Evolutionary conservation across 2,329 filamentous ascomycete genomes (phyloP), one percentile per base, ranked within the genome.

Genomic region (Claviceps spartinae): DNA sequence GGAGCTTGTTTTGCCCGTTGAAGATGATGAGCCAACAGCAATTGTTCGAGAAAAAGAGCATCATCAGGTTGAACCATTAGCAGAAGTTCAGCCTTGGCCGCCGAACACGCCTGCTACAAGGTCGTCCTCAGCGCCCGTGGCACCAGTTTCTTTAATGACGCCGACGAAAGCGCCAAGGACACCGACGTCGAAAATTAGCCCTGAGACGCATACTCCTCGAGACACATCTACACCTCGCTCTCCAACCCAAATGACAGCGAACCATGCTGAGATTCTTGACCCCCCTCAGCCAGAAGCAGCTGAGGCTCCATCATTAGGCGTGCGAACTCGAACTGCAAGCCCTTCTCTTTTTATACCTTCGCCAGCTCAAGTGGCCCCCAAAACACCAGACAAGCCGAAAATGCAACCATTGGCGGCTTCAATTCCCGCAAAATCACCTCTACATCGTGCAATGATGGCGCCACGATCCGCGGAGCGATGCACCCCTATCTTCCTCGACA

Each of bases 401-500:
- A 13, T 20, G 22, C 36, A 38, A 7, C n/a, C n/a, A 14, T 11
- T 5, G 4, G 9, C 41, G n/a, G 13, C n/a, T 9, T 41, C 20
- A 1, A 44, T 48, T 50, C 48, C 53, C 3, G 3, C 5, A 6
- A 49, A 48, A 45, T 44, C 38, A 14, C 24, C 45, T 30, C 24
- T 20, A 2, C 18, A 16, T 13, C 49, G 53, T 30, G 24, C 53
- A 20, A 24, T 51, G 5, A 51, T 48, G 40, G 48, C 53, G 13
- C 53, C 51, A 4, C 49, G 53, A 13, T 55, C 53, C 13, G 40
- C 48, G 8, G 51, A 51, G 22, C 51, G 53, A n/a, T 55, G 53
- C 36, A 51, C 53, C 5, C 53, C 53, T 3, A 49, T 53, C 8
- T 55, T 53, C 18, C 5, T 47, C 18, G 51, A 53, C n/a, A 36